Evolutionary conservation across 2,329 filamentous ascomycete species (phyloP), one percentile per base, ranked within the genome.

Genomic region (Xylaria sp.): DNA sequence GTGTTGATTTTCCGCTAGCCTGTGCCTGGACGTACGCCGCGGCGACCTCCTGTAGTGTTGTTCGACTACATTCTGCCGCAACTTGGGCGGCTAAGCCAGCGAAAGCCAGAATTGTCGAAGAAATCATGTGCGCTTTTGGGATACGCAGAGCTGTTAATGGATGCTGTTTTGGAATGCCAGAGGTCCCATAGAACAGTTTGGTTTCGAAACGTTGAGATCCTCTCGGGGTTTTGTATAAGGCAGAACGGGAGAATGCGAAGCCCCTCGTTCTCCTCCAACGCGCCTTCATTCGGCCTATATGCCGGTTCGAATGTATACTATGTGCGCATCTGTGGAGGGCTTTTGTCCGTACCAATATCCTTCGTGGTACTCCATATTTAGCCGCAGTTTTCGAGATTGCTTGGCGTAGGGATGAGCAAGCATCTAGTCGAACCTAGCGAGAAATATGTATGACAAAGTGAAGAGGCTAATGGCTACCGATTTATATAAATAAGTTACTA

Each of bases 1-100:
- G 20, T 7, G 43, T 66, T n/a, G 66, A 63, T 41, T 74, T 66
- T 2, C 76, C 76, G 0, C 67, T 69, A 1, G 69, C 68, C 64
- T 74, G 72, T 7, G 76, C 76, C 18, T 69, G 54, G 59, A 78
- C 41, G 64, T 78, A 78, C 1, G 72, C 64, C 2, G 73, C 71
- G 5, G 76, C 72, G 20, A 74, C 75, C 23, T 65, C 70, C 54
- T 73, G 64, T 1, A 77, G 75, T 20, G 58, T 33, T 48, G 66
- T 72, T 23, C 75, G 73, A 55, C 52, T 72, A 57, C 75, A 77
- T 54, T 69, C 73, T 56, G 75, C 75, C 20, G 66, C 63, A 36
- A 62, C 74, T 25, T 69, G 67, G 15, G 73, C 62, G 28, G 62
- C 71, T 39, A 77, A 71, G 18, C 60, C 56, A 3, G 68, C 68